Base-by-base conservation (phyloP, 176 grass and related monocot genomes). In the Carex littledalei region DNA sequence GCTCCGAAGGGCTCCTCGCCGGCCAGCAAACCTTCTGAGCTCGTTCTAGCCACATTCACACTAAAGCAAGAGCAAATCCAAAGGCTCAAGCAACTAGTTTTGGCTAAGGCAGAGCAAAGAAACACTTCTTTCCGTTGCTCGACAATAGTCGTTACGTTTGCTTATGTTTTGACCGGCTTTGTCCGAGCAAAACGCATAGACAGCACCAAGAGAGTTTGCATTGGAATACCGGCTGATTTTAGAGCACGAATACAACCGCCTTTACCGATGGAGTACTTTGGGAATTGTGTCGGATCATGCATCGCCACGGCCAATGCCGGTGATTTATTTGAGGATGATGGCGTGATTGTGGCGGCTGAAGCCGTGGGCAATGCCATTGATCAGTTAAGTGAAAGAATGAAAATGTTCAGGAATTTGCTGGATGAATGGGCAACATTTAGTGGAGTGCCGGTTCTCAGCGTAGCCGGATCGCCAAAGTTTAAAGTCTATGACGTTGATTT, bases 401-500 rank as follows among this genome's bases (percentile, higher is more conserved):
- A 17, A 1, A 32, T 15, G 2, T 72, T 63, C 11, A 74, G 65
- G 10, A n/a, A 21, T 5, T 90, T 52, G 84, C 6, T 63, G 0
- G 61, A 68, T 3, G 1, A 75, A 34, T 73, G 58, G 24, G 55
- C 58, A 65, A 13, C 0, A 14, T 0, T 78, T 3, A 14, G 1
- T 5, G 67, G 29, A 1, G 8, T 50, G 8, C 7, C 53, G 15
- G 2, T 63, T 1, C 15, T 90, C 15, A 73, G 21, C 1, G 81
- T 88, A 2, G 87, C 90, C 0, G 92, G 92, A 0, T 95, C 93
- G 15, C 88, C 93, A 3, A 84, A 76, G 64, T 84, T 90, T 45
- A 67, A 79, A 41, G 87, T 92, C 10, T 94, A 94, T 77, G 90
- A 86, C 0, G 0, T 94, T 12, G 87, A 94, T 81, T 86, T 92